Base-by-base conservation (phyloP, 1,284 basidiomycete genomes). In the Pterulicium gracile region DNA sequence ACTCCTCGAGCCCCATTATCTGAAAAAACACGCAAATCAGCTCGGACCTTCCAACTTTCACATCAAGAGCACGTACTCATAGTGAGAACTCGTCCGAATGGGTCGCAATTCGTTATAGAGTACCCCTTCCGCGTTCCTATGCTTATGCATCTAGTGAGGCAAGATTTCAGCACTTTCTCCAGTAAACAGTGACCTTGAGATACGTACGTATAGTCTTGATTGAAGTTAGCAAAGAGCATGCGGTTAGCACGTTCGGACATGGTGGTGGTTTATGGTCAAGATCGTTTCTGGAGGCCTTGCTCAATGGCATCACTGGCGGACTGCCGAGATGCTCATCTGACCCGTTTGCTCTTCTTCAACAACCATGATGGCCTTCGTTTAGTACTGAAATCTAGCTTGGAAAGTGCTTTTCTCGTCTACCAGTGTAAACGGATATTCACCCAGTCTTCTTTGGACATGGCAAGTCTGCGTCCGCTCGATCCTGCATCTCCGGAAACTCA, bases 61-160 rank as follows among this genome's bases (percentile, higher is more conserved):
- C 42, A 44, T 20, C 7, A 22, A 17, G 24, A 15, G 43, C 19
- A 76, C 85, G 63, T 60, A 91, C 91, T 88, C 78, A 88, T 88
- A 13, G 90, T 91, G 60, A 95, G 95, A 4, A 99, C 92, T 54
- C 89, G 76, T 36, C 94, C 95, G 61, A 93, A 98, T 43, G 96
- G 96, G 62, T 99, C 95, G 62, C 92, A 97, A 61, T 98, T 98
- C 44, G 91, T 89, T 62, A 98, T 97, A 54, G 85, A 88, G 63
- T 98, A 98, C 2, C 96, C 96, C 63, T 89, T 91, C 56, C 88
- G 81, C 43, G 95, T 96, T 1, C 96, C 96, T 5, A 98, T 88
- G 1, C 92, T 91, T 50, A 97, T 79, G 62, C 94, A 97, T 55
- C 86, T 89, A 43, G 41, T 19, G 43, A 39, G 10, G 43, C 24